Conservation (phyloP, 306 rosid species). For the Cucurbita moschata region DNA sequence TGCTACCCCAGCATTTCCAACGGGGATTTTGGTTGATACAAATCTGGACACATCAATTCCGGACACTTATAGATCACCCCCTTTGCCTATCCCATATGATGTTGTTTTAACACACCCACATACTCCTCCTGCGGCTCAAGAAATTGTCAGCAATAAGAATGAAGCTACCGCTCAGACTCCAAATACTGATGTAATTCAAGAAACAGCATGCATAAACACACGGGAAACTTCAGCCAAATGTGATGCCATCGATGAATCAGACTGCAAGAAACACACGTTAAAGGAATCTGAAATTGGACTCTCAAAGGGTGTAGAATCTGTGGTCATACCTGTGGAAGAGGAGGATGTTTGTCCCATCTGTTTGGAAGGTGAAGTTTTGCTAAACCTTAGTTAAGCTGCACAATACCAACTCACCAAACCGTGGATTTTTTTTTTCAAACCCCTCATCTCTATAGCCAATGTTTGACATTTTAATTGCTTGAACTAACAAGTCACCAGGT, state of each 20-base stretch:
- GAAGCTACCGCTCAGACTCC: constrained; percentile 28
- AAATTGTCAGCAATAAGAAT: constrained; percentile 34
- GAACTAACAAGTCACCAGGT: background rate
- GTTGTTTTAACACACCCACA: constrained; percentile 35
- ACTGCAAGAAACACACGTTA: constrained; percentile 28
- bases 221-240: constrained; percentile 31
- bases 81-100: constrained; percentile 69
- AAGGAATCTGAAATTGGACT: constrained; percentile 58
- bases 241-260: constrained; percentile 45
- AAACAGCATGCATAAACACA: constrained; percentile 24
- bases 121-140: constrained; percentile 43
- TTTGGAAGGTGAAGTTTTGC: constrained; percentile 60
- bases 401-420: constrained; percentile 4
- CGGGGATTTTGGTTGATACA: constrained; percentile 69
- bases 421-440: background rate
- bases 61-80: constrained; percentile 80
- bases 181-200: constrained; percentile 48
- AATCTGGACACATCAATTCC: constrained; percentile 81
- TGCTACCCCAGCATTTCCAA: constrained; percentile 35
- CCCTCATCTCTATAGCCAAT: background rate
- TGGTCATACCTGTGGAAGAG: constrained; percentile 36
- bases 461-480: background rate
- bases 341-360: constrained; percentile 88
- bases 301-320: constrained; percentile 36
- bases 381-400: constrained; percentile 20